These are phyloP conservation scores for Bruguiera gymnorhiza DNA, from an alignment of 345 rosid genomes.

Conservation along the genomic window DNA sequence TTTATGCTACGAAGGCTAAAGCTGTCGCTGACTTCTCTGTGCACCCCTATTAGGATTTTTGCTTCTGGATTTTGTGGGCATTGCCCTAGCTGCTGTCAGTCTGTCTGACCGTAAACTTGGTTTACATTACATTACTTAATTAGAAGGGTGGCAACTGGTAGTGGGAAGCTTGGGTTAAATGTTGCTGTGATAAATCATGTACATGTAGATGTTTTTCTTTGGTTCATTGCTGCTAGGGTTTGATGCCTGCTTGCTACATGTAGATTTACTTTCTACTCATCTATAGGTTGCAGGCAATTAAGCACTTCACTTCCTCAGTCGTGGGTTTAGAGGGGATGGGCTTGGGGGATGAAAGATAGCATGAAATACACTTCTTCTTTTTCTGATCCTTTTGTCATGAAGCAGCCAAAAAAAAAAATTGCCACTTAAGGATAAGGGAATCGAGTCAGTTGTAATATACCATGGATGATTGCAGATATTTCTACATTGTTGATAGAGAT, in stretches of 20 bases:
- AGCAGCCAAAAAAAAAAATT: too few species aligned
- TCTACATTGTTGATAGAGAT: not conserved
- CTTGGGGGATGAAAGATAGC: too few species aligned
- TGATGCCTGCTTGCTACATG: too few species aligned
- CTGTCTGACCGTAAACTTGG: conserved; percentile 3
- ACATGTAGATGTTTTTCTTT: too few species aligned
- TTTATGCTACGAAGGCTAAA: conserved; percentile 9
- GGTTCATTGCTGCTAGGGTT: too few species aligned
- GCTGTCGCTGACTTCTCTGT: conserved; percentile 1
- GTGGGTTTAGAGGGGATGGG: not conserved
- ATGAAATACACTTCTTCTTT: too few species aligned
- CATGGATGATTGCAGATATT: too few species aligned
- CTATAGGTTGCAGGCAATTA: conserved; percentile 2
- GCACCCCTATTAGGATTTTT: not conserved
- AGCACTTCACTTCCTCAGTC: not conserved
- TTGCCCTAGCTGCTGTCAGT: conserved; percentile 10
- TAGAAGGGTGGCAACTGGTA: not conserved
- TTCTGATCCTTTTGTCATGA: too few species aligned
- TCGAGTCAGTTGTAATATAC: too few species aligned
- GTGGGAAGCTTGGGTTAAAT: conserved; percentile 5
- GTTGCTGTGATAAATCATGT: not conserved
- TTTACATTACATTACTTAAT: not conserved
- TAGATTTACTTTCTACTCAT: conserved; percentile 2
- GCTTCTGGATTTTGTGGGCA: not conserved
- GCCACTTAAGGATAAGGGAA: too few species aligned